Base-by-base conservation (phyloP, 2,329 filamentous ascomycete genomes). In the Blastomyces silverae region DNA sequence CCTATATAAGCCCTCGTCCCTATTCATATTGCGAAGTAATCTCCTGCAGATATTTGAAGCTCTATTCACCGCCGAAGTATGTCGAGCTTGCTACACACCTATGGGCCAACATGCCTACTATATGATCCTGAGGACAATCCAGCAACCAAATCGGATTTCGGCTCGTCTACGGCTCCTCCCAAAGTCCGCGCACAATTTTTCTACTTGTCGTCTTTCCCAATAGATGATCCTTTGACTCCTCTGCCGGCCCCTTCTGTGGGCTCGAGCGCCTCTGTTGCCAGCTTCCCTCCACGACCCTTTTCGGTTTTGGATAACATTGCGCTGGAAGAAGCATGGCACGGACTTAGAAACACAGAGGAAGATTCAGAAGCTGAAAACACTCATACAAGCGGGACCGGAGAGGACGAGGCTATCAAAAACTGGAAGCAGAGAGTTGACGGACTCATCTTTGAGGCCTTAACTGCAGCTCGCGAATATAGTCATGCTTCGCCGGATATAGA, bases 201-300 rank as follows among this genome's bases (percentile, higher is more conserved):
- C 77, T 96, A 96, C 76, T 84, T 87, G 17, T 94, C 91, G 13
- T 81, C 87, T 15, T 84, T 93, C 61, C 88, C 91, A 39, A 92
- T 96, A 73, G 92, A 96, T 72, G 92, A 96, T 72, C 91, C 91
- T 31, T 82, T 96, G n/a, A 91, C 89, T 11, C 84, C 88, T 75
- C 82, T 78, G 72, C 85, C 75, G 74, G 84, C 73, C 71, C 83
- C 74, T 67, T 81, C 74, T 78, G 87, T 77, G 28, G 75, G 76
- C 59, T 74, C 79, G 64, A 76, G 73, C 61, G 73, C 82, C 17
- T 83, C 79, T 64, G 75, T 82, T 64, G 76, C 81, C 44, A 87
- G 84, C 70, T 82, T 84, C 46, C 84, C 86, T 58, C 85, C 91
- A 10, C 86, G 90, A 55, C 91, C 92, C 0, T 96, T 96, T 75